Evolutionary conservation across 129 eudicot species (phyloP), one percentile per base, ranked within the genome.

Genomic region (Calendula officinalis): DNA sequence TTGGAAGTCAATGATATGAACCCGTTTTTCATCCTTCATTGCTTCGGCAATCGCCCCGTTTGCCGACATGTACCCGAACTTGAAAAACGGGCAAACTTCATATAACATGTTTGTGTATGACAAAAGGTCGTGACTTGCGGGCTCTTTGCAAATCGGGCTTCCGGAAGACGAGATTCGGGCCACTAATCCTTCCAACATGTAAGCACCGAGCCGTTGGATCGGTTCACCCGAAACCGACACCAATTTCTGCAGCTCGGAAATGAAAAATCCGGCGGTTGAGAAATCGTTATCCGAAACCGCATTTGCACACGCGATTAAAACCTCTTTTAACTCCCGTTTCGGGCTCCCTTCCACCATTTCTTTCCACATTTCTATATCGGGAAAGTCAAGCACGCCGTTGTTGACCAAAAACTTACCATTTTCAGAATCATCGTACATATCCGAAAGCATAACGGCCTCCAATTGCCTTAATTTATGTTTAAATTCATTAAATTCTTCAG

Each of bases 1-100:
- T 32, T 78, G 84, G 77, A 85, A 89, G 39, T 89, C 96, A 7
- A 89, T 66, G 46, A 89, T 85, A 70, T 89, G 96, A 63, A 89
- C 86, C 39, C 78, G 71, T 4, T 69, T 70, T 69, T 89, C 90
- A 43, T 78, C 76, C 74, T 89, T 85, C 86, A 78, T 78, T 1
- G 96, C 90, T 43, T 89, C 96, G 1, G 94, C 94, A 38, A 89
- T 89, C 15, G 96, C 94, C 7, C 94, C 94, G 13, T 89, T 89
- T 38, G 96, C 90, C 4, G 96, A 82, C 94, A 85, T 89, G 86
- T 89, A 83, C 16, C 96, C 96, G 7, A 89, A 89, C 72, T 89
- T 85, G 47, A 85, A 77, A 68, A 73, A 89, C 14, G 94, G 96
- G 77, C 96, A 89, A 32, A 74, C 89, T 66, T 85, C 85, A 40